A percentile compares a stretch with the other conserved stretches of the same genome.
phyloP scores from a whole-genome alignment of 2,329 filamentous ascomycete species.

The Neurospora crassa region DNA sequence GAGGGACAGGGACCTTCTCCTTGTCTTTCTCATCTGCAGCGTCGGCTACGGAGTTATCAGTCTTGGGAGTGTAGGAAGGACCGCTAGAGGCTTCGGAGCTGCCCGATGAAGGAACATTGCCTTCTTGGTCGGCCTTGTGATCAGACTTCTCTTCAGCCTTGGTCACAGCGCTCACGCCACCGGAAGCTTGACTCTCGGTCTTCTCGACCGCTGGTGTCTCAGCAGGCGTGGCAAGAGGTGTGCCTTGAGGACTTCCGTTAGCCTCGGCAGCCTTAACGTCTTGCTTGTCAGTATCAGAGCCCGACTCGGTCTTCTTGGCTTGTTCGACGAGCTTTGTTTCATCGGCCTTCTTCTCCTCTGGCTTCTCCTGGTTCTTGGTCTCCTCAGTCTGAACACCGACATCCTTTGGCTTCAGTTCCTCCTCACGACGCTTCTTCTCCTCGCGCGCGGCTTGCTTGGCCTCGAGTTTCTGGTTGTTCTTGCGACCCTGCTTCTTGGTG shows the following conservation, averaged over 20 bases:
- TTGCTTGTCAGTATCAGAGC: slow-evolving; percentile 5
- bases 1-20: slow-evolving; percentile 27
- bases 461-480: slow-evolving; percentile 31
- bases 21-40: slow-evolving; percentile 12
- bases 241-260: slow-evolving; percentile 12
- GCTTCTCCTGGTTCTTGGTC: slow-evolving; percentile 15
- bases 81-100: slow-evolving; percentile 19
- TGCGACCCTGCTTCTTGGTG: slow-evolving; percentile 30
- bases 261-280: slow-evolving; percentile 9
- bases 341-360: slow-evolving; percentile 8
- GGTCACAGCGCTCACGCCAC: slow-evolving; percentile 8
- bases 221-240: slow-evolving; percentile 15
- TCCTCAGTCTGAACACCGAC: slow-evolving; percentile 30
- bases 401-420: slow-evolving; percentile 20
- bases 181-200: slow-evolving; percentile 8
- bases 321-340: slow-evolving; percentile 7
- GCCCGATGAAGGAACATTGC: slow-evolving; percentile 13
- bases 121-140: slow-evolving; percentile 14
- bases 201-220: slow-evolving; percentile 14
- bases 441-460: slow-evolving; percentile 22
- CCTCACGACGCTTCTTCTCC: slow-evolving; percentile 18
- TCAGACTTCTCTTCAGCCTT: slow-evolving; percentile 10
- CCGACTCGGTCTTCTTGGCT: slow-evolving; percentile 7
- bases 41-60: slow-evolving; percentile 12
- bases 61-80: slow-evolving; percentile 22